Evolutionary conservation across 225 moss, liverwort and hornwort species (phyloP), one percentile per base, ranked within the genome.

Genomic region (Polytrichum formosum): DNA sequence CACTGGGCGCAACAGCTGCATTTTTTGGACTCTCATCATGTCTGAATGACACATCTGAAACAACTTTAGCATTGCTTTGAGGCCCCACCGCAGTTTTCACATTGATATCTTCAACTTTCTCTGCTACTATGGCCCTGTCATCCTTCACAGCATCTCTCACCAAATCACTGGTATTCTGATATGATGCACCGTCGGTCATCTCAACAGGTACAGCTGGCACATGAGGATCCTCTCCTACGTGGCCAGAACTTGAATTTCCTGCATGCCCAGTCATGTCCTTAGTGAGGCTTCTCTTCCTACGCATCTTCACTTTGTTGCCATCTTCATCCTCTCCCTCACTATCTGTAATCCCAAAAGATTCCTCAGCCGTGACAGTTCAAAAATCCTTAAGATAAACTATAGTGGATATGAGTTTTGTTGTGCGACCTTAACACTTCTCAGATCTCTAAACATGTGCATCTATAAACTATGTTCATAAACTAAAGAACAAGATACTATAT

Each of bases 1-100:
- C 94, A 73, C 94, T 94, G 0, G 91, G 85, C 23, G 92, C 82
- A 75, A 88, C 73, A 46, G 89, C 79, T 26, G 88, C 82, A 70
- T 88, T 77, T 66, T 67, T 86, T 5, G 82, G 85, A 60, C 80
- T 84, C 55, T 80, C 90, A 19, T 85, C 91, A 74, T 71, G 80
- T 81, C 87, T 82, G 5, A 77, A 68, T 28, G 67, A 70, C 65
- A 82, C 82, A 64, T 78, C 83, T 1, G 81, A 35, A 67, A 82
- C 77, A 35, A 13, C 87, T 78, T 83, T 84, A 65, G 68, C 70
- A 73, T 73, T 81, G 66, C 73, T 69, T 35, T 68, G 46, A 46
- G 58, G 26, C 10, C 29, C 74, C 8, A 10, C 58, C 29, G 30
- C 77, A 63, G 26, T 33, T 23, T 55, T 61, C 21, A 54, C 20